These are phyloP conservation scores for Biscogniauxia marginata DNA, from an alignment of 2,329 filamentous ascomycete species.

Conservation along the genomic window DNA sequence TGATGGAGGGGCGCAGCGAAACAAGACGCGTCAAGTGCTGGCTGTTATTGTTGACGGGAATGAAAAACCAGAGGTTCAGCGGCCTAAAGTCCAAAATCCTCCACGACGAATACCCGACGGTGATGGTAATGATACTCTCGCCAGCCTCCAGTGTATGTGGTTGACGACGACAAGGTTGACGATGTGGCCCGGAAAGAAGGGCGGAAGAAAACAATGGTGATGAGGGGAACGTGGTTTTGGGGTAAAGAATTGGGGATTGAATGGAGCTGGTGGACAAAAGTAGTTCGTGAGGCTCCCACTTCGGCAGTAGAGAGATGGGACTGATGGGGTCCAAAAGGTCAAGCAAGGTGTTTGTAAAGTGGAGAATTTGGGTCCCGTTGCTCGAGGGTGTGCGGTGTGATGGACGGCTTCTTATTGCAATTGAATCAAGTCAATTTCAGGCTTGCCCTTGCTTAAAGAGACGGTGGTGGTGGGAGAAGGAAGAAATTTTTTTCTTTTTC, in stretches of 20 bases:
- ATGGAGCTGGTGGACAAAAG: slow-evolving; percentile 33
- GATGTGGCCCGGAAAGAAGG: slow-evolving; percentile 20
- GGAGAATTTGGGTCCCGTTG: slow-evolving; percentile 34
- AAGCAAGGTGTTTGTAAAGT: slow-evolving; percentile 34
- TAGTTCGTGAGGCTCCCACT: slow-evolving; percentile 36
- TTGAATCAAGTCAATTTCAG: slow-evolving; percentile 22
- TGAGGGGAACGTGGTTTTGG: slow-evolving; percentile 35
- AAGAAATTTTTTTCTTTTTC: not conserved
- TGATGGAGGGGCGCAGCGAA: slow-evolving; percentile 14
- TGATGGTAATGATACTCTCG: slow-evolving; percentile 23
- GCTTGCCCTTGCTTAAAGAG: too few species aligned
- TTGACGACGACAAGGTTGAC: slow-evolving; percentile 24
- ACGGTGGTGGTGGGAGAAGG: too few species aligned
- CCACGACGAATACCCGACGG: slow-evolving; percentile 33
- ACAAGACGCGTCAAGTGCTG: slow-evolving; percentile 16
- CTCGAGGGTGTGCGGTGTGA: slow-evolving; percentile 33
- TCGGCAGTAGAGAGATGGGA: slow-evolving; percentile 32
- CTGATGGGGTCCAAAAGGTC: slow-evolving; percentile 30
- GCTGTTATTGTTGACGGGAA: slow-evolving; percentile 10
- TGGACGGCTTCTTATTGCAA: slow-evolving; percentile 34
- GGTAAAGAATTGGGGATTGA: slow-evolving; percentile 36
- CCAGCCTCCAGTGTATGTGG: slow-evolving; percentile 24
- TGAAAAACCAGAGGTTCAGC: slow-evolving; percentile 20
- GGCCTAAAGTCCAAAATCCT: slow-evolving; percentile 25
- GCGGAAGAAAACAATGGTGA: slow-evolving; percentile 25